Evolutionary conservation across 345 rosid genomes (phyloP), one percentile per base, ranked within the genome.

Genomic region (Ceriops zippeliana): DNA sequence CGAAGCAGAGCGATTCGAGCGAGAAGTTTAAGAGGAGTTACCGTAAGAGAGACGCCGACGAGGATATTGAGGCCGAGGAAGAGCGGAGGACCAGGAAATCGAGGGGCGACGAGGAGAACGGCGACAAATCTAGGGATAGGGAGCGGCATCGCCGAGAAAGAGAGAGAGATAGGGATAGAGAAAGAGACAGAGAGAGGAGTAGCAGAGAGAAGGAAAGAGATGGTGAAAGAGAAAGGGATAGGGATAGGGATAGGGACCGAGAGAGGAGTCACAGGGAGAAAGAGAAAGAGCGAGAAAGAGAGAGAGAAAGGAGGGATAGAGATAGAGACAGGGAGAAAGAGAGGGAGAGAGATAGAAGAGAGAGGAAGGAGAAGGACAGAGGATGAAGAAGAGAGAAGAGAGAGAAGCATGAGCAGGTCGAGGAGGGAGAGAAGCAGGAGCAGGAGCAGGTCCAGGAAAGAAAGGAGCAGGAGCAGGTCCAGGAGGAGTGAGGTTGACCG

Each of bases 21-120:
- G 97, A 83, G 71, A 86, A 75, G 85, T 81, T 75, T 80, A 93
- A 91, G 73, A 79, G 83, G 77, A 87, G 88, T 72, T 85, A 86
- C 79, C 70, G 97, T 78, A 93, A 84, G 90, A 61, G 74, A 15
- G 76, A 75, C 1, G 88, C 77, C 21, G 86, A 79, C 32, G 83
- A 66, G 30, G 81, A 82, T 9, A 80, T 68, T 5, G 89, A 75
- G 16, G 86, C 80, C 46, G 88, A 78, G 1, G 82, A 81, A 30
- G 84, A 76, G 56, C 70, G 84, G 70, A 84, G 85, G 71, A 72
- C 85, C 52, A 90, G 88, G 84, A 85, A 58, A 75, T 92, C 90
- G 46, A 75, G 91, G 10, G 82, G 78, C 59, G 87, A 79, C 10
- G 90, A 78, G 1, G 92, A 84, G 70, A 67, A 67, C 20, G 68